Evolutionary conservation across 441 rosid genomes (phyloP).

Genomic region (Euphorbia schlechtendalii): DNA sequence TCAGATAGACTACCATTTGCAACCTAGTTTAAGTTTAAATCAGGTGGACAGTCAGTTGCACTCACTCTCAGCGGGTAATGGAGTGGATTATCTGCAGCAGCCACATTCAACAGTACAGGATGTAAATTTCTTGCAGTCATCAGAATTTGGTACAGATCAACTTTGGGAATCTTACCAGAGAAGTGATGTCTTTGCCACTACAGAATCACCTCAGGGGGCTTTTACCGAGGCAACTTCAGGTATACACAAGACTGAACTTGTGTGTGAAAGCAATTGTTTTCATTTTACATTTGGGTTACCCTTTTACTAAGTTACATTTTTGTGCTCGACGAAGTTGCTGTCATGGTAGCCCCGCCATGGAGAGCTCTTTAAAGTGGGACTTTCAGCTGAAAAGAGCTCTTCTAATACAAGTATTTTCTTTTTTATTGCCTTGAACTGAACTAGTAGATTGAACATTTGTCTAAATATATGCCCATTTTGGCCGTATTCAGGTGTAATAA

Average conservation of each 20-base stretch:
- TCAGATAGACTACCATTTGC: slow-evolving; percentile 21
- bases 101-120: slow-evolving; percentile 10
- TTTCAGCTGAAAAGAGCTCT: slow-evolving; percentile 43
- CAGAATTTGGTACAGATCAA: slow-evolving; percentile 26
- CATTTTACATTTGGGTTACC: too few species aligned
- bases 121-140: slow-evolving; percentile 25
- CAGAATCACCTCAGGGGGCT: slow-evolving; percentile 27
- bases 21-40: too few species aligned
- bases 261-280: slow-evolving; percentile 9
- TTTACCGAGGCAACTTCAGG: slow-evolving; percentile 43
- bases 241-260: slow-evolving; percentile 26
- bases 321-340: slow-evolving; percentile 33
- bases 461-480: slow-evolving; percentile 22
- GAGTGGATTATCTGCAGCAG: too few species aligned
- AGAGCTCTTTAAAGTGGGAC: slow-evolving; percentile 39
- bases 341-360: slow-evolving; percentile 35
- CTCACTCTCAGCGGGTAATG: too few species aligned
- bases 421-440: slow-evolving; percentile 8
- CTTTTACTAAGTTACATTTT: slow-evolving; percentile 22
- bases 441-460: slow-evolving; percentile 1
- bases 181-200: slow-evolving; percentile 15
- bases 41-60: too few species aligned
- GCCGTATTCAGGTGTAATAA: slow-evolving; percentile 40
- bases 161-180: slow-evolving; percentile 42
- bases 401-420: slow-evolving; percentile 29